These are phyloP conservation scores for Colletotrichum sp. DNA, from an alignment of 2,329 filamentous ascomycete species.

Conservation along the genomic window DNA sequence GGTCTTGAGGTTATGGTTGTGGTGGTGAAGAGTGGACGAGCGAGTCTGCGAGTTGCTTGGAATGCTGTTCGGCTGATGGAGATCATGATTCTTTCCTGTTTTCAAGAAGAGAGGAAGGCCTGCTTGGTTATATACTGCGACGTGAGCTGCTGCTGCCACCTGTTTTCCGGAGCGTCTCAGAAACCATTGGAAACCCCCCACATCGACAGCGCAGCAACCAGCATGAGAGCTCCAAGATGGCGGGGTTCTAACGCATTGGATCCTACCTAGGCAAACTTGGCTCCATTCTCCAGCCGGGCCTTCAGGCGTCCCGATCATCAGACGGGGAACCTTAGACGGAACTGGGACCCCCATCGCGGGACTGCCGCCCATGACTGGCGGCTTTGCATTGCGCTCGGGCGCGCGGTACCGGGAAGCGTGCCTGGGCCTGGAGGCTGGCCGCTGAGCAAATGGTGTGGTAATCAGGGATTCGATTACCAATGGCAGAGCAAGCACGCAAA, in stretches of 20 bases:
- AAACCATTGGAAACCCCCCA: constrained; percentile 6
- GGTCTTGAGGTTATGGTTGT: background rate
- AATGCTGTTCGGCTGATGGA: constrained; percentile 3
- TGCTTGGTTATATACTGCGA: constrained; percentile 7
- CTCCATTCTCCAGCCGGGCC: background rate
- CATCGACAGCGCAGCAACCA: constrained; percentile 9
- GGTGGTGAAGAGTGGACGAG: background rate
- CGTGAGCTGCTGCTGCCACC: background rate
- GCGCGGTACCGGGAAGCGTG: background rate
- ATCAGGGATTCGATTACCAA: constrained; percentile 14
- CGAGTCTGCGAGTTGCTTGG: constrained; percentile 3
- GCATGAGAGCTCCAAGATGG: background rate
- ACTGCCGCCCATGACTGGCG: background rate
- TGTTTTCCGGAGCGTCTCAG: constrained; percentile 5
- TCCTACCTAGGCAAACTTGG: background rate
- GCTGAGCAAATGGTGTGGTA: constrained; percentile 20
- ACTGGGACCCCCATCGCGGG: background rate
- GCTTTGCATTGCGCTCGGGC: background rate
- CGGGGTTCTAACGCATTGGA: background rate
- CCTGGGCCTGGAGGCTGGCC: background rate
- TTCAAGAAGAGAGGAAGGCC: background rate
- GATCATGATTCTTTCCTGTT: background rate
- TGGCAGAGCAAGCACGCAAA: background rate
- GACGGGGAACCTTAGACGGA: constrained; percentile 36
- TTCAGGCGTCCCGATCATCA: constrained; percentile 5